Base-by-base conservation (phyloP, 2,329 filamentous ascomycete genomes). In the Calonectria pauciramosa region DNA sequence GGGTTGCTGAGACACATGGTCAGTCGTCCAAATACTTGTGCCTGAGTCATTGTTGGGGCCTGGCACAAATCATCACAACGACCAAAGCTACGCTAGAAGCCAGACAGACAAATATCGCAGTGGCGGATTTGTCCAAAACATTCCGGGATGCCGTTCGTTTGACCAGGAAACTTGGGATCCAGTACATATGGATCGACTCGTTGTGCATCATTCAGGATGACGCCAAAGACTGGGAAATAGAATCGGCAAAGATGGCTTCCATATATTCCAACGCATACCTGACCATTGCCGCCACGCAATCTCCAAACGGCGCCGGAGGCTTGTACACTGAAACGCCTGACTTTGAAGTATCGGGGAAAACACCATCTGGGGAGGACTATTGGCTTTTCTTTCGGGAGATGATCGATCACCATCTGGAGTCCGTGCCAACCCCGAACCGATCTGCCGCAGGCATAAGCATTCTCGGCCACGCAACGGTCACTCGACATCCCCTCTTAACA, bases 181-280 rank as follows among this genome's bases (percentile, higher is more conserved):
- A 26, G 0, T 81, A 81, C 49, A 32, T 80, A 7, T 80, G 78
- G 77, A 78, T 80, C 23, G 77, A 79, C 41, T 75, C 74, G 0
- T 54, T 77, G 2, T 78, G 78, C 63, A 80, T 80, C 32, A 70
- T 80, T n/a, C 78, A 80, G 44, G 78, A 79, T 36, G 71, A 74
- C 44, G 28, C 23, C 8, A 26, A 66, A 9, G 79, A 80, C 56
- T 78, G 76, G 77, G 67, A 78, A 36, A 60, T 32, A 3, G 79
- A 80, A 36, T 72, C 72, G 3, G 71, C 76, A 11, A 76, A 73
- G 18, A 80, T 80, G 79, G 71, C 70, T 2, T 71, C 71, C 47
- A 76, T 80, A 14, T 80, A 80, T 52, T 71, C 73, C 10, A 68
- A 74, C 20, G 68, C 77, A 0, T 76, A 73, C 23, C 34, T 82